Percentiles rank a stretch among this genome's conserved stretches.
Evolutionary conservation across 2,329 filamentous ascomycete genomes (phyloP).

Genomic region (Taxawa tesnikishii): DNA sequence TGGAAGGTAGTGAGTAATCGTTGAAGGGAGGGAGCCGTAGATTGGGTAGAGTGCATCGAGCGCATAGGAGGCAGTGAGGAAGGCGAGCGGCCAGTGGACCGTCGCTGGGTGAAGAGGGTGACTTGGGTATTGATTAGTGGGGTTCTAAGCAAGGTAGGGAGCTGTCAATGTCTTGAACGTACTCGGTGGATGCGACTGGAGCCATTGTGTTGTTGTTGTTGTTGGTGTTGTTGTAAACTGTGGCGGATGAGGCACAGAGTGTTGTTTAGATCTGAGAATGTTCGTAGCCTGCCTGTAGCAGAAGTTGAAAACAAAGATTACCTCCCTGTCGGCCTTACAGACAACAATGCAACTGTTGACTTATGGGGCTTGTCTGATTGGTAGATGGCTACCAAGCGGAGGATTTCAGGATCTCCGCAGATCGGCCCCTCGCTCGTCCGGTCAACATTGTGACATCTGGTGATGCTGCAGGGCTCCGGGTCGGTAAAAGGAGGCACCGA

Average conservation of each 20-base stretch:
- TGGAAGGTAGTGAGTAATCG: constrained; percentile 18
- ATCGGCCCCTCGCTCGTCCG: background rate
- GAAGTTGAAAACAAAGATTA: background rate
- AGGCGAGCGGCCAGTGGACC: constrained; percentile 36
- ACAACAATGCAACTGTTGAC: background rate
- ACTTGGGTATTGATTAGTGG: constrained; percentile 9
- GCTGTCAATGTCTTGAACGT: background rate
- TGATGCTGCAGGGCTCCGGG: background rate
- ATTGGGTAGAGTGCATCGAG: constrained; percentile 28
- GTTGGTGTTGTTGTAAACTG: background rate
- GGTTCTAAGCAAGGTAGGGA: background rate
- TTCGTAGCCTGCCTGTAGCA: background rate
- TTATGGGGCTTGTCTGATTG: background rate
- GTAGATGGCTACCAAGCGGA: background rate
- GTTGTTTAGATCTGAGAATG: background rate
- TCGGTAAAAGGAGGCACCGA: background rate
- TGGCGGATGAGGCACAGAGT: background rate
- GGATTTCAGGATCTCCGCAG: background rate
- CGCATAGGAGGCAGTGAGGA: constrained; percentile 27
- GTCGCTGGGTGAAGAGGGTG: constrained; percentile 27
- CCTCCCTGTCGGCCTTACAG: too few species aligned
- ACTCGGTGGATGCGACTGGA: background rate
- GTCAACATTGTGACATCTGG: background rate
- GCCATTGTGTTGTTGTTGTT: background rate
- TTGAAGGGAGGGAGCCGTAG: constrained; percentile 17